Conservation (phyloP, 441 rosid species). For the Brassica balearica region DNA sequence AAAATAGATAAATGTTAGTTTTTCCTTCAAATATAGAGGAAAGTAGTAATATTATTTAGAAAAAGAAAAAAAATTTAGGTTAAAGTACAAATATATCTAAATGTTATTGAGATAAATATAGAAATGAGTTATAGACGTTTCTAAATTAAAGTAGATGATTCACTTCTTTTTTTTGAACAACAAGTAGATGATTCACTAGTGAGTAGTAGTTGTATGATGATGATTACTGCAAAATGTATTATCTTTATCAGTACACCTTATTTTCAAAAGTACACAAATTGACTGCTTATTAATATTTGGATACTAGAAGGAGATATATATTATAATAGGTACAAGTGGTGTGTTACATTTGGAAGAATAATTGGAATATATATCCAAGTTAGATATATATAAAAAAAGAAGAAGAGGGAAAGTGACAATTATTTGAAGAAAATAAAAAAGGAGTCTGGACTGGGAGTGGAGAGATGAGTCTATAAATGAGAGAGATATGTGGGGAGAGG, state of each 20-base stretch:
- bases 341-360: slow-evolving; percentile 12
- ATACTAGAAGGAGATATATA: not conserved
- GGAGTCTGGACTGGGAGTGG: not conserved
- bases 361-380: slow-evolving; percentile 30
- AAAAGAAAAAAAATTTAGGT: not conserved
- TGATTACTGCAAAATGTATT: not conserved
- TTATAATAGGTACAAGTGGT: not conserved
- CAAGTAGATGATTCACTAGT: too few species aligned
- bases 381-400: slow-evolving; percentile 20
- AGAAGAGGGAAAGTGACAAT: slow-evolving; percentile 18
- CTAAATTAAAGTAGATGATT: too few species aligned
- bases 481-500: slow-evolving; percentile 27
- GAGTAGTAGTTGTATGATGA: not conserved
- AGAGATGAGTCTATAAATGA: slow-evolving; percentile 48
- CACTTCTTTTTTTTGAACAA: too few species aligned
- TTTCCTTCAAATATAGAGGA: not conserved
- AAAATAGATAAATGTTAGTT: not conserved
- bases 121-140: not conserved
- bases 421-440: not conserved
- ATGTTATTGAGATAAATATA: not conserved
- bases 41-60: not conserved
- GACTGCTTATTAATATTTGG: not conserved
- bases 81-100: not conserved
- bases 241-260: not conserved
- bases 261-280: not conserved